These are phyloP conservation scores for Thelephora ganbajun DNA, from an alignment of 768 basidiomycete species.

Conservation along the genomic window DNA sequence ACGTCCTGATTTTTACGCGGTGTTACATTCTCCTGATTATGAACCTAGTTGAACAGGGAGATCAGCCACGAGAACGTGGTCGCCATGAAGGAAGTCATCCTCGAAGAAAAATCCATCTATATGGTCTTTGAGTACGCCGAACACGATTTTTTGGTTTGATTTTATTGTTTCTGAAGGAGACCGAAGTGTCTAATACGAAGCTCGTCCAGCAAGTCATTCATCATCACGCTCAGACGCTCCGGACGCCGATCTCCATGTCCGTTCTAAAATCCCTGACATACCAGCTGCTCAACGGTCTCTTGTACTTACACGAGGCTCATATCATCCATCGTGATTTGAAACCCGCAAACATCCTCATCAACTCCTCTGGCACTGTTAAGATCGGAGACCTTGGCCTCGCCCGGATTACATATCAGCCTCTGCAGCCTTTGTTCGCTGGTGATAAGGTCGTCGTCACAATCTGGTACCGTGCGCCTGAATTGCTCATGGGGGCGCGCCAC, in stretches of 20 bases:
- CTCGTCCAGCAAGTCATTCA: slow-evolving; percentile 89
- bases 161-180: background rate
- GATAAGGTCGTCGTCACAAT: slow-evolving; percentile 99
- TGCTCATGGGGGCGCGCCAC: slow-evolving; percentile 91
- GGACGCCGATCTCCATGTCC: slow-evolving; percentile 54
- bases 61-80: slow-evolving; percentile 86
- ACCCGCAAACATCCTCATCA: slow-evolving; percentile 97
- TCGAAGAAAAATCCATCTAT: slow-evolving; percentile 97
- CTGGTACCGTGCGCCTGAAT: slow-evolving; percentile 97
- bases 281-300: slow-evolving; percentile 86
- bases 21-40: slow-evolving; percentile 6
- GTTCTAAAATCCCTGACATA: slow-evolving; percentile 90
- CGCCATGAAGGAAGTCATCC: slow-evolving; percentile 82
- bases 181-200: background rate
- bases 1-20: slow-evolving; percentile 15
- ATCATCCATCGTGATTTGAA: slow-evolving; percentile 97
- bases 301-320: slow-evolving; percentile 90
- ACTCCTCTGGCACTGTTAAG: slow-evolving; percentile 77
- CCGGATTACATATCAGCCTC: slow-evolving; percentile 77
- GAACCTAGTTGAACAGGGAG: slow-evolving; percentile 67
- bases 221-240: slow-evolving; percentile 86
- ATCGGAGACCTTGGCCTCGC: slow-evolving; percentile 98
- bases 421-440: slow-evolving; percentile 83
- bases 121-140: slow-evolving; percentile 99
- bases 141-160: slow-evolving; percentile 86